These are phyloP conservation scores for Metschnikowia koreensis DNA, from an alignment of 805 yeast genomes.

Conservation along the genomic window DNA sequence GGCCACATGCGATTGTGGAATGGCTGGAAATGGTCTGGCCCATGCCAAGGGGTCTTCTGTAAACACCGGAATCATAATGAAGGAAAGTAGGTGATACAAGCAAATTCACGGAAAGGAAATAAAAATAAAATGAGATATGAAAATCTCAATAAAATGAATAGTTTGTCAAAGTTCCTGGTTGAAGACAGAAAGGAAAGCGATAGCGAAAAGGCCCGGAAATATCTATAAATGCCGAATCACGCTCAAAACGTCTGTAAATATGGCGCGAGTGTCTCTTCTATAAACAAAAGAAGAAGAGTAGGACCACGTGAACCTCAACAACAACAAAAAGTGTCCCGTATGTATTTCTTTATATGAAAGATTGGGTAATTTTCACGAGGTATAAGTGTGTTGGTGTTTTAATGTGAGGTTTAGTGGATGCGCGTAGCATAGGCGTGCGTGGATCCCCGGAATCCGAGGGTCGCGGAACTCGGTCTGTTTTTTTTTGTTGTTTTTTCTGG, in stretches of 20 bases:
- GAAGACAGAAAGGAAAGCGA: too few relatives aligned
- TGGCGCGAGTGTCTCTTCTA: too few relatives aligned
- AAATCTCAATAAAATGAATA: not conserved
- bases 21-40: constrained; percentile 46
- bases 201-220: too few relatives aligned
- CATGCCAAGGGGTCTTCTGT: constrained; percentile 43
- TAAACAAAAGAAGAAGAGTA: too few relatives aligned
- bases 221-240: too few relatives aligned
- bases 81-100: not conserved
- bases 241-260: too few relatives aligned
- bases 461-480: not conserved
- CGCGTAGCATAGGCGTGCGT: not conserved
- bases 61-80: constrained; percentile 23
- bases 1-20: constrained; percentile 41
- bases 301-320: not conserved
- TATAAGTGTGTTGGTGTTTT: not conserved
- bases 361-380: not conserved
- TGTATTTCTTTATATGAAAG: not conserved
- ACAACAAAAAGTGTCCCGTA: not conserved
- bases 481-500: not conserved
- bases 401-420: not conserved
- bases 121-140: not conserved
- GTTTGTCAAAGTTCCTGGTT: too few relatives aligned
- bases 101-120: not conserved
- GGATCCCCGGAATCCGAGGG: not conserved